These are phyloP conservation scores for Spergularia marina DNA, from an alignment of 148 eudicot species.

Conservation along the genomic window DNA sequence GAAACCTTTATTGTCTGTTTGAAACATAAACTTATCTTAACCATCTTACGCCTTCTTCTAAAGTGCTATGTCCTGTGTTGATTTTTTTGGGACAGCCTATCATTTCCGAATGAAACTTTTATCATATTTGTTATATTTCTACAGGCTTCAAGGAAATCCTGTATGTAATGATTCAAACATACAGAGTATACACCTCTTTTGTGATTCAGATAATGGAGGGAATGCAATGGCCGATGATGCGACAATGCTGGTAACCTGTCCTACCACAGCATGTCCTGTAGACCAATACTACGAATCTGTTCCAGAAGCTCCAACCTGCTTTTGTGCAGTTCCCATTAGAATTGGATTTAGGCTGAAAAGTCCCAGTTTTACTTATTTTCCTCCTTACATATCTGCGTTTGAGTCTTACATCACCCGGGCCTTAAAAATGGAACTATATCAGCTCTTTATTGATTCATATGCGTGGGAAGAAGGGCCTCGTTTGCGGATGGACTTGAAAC, in stretches of 20 bases:
- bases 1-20: too few species aligned
- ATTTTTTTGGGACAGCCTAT: too few species aligned
- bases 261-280: constrained; percentile 53
- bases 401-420: constrained; percentile 45
- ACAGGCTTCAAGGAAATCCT: constrained; percentile 76
- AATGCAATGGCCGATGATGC: constrained; percentile 24
- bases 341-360: constrained; percentile 80
- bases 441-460: constrained; percentile 60
- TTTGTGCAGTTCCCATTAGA: constrained; percentile 77
- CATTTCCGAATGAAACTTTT: too few species aligned
- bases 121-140: not conserved
- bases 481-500: constrained; percentile 69
- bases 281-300: constrained; percentile 51
- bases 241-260: constrained; percentile 42
- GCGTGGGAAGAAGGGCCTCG: constrained; percentile 85
- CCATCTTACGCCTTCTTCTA: too few species aligned
- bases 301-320: constrained; percentile 59
- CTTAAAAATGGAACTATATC: constrained; percentile 52
- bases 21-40: too few species aligned
- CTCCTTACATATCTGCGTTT: constrained; percentile 49
- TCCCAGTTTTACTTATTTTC: constrained; percentile 71
- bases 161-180: constrained; percentile 44
- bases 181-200: constrained; percentile 38
- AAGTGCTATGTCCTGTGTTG: too few species aligned
- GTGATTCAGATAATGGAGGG: constrained; percentile 46